A percentile compares a stretch with the other conserved stretches of the same genome.
phyloP scores from a whole-genome alignment of 305 asterid genomes.

The Plantago coronopus region DNA sequence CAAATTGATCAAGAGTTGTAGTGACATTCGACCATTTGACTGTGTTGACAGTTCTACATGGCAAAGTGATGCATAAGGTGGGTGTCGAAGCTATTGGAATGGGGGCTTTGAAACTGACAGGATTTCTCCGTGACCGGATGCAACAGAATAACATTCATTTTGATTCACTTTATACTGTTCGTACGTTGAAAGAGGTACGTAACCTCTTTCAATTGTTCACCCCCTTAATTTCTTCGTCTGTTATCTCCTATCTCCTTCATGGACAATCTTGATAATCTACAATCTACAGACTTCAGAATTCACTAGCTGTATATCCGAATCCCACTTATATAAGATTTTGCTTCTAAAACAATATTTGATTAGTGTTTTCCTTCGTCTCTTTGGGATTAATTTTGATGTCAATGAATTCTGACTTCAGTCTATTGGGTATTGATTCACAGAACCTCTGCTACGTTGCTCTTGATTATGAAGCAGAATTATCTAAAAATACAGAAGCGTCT shows the following conservation, averaged over 20 bases:
- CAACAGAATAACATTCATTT: constrained; percentile 67
- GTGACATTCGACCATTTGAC: constrained; percentile 6
- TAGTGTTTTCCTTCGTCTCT: constrained; percentile 10
- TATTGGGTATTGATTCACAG: constrained; percentile 45
- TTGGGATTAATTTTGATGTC: constrained; percentile 21
- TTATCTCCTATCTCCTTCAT: background rate
- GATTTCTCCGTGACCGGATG: constrained; percentile 86
- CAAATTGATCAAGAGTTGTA: background rate
- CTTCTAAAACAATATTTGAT: constrained; percentile 11
- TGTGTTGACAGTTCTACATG: constrained; percentile 59
- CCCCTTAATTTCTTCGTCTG: background rate
- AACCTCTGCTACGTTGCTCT: constrained; percentile 89
- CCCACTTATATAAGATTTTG: background rate
- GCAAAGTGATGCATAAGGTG: constrained; percentile 79
- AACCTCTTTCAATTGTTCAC: constrained; percentile 10
- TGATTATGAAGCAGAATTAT: constrained; percentile 85
- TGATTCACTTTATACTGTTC: constrained; percentile 88
- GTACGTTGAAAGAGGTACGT: constrained; percentile 84
- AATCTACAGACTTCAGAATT: background rate
- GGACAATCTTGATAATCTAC: constrained; percentile 15
- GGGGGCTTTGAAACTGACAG: constrained; percentile 93
- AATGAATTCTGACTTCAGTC: constrained; percentile 21
- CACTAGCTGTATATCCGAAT: constrained; percentile 10
- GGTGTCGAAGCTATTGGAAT: constrained; percentile 88
- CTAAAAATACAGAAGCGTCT: constrained; percentile 65